Evolutionary conservation across 2,329 filamentous ascomycete genomes (phyloP).

Genomic region (Diaporthe eres): DNA sequence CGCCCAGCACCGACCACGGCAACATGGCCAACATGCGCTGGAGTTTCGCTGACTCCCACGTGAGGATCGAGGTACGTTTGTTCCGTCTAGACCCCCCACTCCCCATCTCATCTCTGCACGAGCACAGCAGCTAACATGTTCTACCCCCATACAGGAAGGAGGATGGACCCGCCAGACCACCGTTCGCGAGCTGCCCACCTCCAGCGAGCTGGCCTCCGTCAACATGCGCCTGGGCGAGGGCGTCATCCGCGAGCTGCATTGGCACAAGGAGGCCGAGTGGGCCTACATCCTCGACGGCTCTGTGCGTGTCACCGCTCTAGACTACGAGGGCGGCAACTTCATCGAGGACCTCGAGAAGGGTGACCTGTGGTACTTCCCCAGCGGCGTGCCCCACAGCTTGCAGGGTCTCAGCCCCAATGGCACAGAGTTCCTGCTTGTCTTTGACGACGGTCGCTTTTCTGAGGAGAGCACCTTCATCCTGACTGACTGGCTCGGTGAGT

Average conservation of each 20-base stretch:
- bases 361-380: constrained; percentile 86
- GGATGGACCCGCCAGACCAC: constrained; percentile 85
- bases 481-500: constrained; percentile 78
- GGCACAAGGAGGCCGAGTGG: constrained; percentile 87
- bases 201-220: constrained; percentile 80
- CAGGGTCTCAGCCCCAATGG: constrained; percentile 78
- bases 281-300: constrained; percentile 80
- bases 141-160: constrained; percentile 66
- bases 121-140: neutral
- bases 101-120: neutral
- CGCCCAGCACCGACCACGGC: constrained; percentile 81
- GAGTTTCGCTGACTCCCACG: constrained; percentile 77
- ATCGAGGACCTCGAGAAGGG: constrained; percentile 83
- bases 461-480: constrained; percentile 79
- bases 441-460: constrained; percentile 65
- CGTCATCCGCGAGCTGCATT: constrained; percentile 83
- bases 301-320: constrained; percentile 80
- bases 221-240: constrained; percentile 83
- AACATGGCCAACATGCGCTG: constrained; percentile 80
- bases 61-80: constrained; percentile 70
- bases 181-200: constrained; percentile 73
- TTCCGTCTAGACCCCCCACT: no score
- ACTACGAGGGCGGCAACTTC: constrained; percentile 82
- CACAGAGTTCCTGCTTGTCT: constrained; percentile 64
- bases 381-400: constrained; percentile 82